Evolutionary conservation across 2,329 filamentous ascomycete species (phyloP).

Genomic region (Aspergillus latus): DNA sequence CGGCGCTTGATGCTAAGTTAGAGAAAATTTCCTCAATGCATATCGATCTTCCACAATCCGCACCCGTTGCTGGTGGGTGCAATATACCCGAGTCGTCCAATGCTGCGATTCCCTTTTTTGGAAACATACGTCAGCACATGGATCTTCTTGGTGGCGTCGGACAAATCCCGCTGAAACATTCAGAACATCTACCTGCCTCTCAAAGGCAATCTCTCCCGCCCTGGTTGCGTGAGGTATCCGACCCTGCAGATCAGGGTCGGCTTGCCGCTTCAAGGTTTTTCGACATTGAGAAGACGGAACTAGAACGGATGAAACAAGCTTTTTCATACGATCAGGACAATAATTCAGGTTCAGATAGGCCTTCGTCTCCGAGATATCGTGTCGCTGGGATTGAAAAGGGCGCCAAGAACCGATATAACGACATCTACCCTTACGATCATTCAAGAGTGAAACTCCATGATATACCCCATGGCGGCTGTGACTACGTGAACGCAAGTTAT

Average conservation of each 20-base stretch:
- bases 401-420: slow-evolving; percentile 94
- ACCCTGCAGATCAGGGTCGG: slow-evolving; percentile 71
- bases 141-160: slow-evolving; percentile 92
- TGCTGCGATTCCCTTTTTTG: slow-evolving; percentile 84
- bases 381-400: slow-evolving; percentile 94
- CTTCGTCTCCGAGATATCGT: slow-evolving; percentile 56
- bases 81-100: slow-evolving; percentile 68
- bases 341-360: slow-evolving; percentile 45
- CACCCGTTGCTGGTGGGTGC: slow-evolving; percentile 86
- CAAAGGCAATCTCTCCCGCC: slow-evolving; percentile 60
- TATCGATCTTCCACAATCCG: slow-evolving; percentile 55
- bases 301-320: slow-evolving; percentile 88
- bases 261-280: slow-evolving; percentile 80
- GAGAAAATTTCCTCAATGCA: slow-evolving; percentile 51
- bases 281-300: slow-evolving; percentile 77
- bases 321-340: slow-evolving; percentile 62
- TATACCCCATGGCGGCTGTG: slow-evolving; percentile 67
- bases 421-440: slow-evolving; percentile 95
- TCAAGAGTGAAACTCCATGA: slow-evolving; percentile 77
- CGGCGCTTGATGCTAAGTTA: slow-evolving; percentile 34
- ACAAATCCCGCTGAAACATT: slow-evolving; percentile 65
- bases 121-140: slow-evolving; percentile 95
- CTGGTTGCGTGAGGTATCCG: slow-evolving; percentile 74
- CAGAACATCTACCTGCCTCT: slow-evolving; percentile 51
- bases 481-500: slow-evolving; percentile 95